Conservation (phyloP, 2,329 filamentous ascomycete species). For the Sclerotinia trifoliorum region DNA sequence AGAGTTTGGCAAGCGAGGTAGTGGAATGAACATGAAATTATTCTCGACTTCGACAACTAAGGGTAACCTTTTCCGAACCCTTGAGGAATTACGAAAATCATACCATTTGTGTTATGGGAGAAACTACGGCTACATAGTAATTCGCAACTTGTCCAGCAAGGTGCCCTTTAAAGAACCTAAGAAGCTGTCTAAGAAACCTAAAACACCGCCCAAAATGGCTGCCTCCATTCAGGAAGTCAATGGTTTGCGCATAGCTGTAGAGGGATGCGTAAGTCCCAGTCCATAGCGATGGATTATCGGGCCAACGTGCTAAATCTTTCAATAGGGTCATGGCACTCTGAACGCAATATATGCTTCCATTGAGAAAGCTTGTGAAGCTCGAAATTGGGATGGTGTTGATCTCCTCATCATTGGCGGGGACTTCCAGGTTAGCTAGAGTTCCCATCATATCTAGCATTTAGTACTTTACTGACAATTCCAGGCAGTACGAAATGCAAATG, state of each 20-base stretch:
- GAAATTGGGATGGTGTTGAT: constrained; percentile 80
- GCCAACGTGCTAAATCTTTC: background rate
- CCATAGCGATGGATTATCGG: background rate
- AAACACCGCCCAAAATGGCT: constrained; percentile 28
- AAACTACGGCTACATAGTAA: background rate
- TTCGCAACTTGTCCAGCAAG: background rate
- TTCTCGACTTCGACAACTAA: background rate
- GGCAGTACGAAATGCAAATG: constrained; percentile 83
- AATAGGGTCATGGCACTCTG: constrained; percentile 83
- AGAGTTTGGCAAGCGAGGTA: constrained; percentile 7
- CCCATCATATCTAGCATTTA: background rate
- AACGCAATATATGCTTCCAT: constrained; percentile 88
- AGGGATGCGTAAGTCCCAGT: constrained; percentile 71
- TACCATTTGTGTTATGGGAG: background rate
- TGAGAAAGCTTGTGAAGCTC: constrained; percentile 62
- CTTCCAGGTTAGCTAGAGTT: constrained; percentile 65
- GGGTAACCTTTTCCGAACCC: background rate
- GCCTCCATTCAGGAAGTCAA: constrained; percentile 34
- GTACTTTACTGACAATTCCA: constrained; percentile 40
- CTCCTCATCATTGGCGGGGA: constrained; percentile 93
- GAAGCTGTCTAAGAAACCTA: background rate
- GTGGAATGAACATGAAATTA: background rate
- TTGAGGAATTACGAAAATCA: background rate
- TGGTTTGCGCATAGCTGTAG: constrained; percentile 73
- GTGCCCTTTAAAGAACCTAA: background rate